These are phyloP conservation scores for Brassica cretica DNA, from an alignment of 345 rosid genomes.

Conservation along the genomic window DNA sequence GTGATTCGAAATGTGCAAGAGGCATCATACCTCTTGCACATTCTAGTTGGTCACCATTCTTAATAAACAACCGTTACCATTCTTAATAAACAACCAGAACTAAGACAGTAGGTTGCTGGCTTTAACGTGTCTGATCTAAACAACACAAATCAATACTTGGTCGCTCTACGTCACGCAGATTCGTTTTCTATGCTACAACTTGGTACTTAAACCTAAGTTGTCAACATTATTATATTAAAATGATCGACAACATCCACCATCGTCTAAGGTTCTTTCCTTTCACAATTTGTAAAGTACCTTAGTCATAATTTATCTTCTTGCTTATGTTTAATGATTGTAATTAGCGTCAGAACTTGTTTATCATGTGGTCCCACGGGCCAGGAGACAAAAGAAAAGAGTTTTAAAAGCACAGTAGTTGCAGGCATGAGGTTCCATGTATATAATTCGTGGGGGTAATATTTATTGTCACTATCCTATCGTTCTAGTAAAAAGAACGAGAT, in stretches of 20 bases:
- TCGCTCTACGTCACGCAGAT: constrained; percentile 36
- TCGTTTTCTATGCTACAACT: constrained; percentile 42
- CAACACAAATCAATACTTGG: constrained; percentile 30
- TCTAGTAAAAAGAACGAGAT: neutral
- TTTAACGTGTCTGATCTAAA: constrained; percentile 35
- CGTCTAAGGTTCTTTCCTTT: neutral
- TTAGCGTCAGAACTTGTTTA: constrained; percentile 28
- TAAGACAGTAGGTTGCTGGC: constrained; percentile 28
- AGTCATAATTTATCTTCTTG: constrained; percentile 29
- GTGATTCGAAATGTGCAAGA: neutral
- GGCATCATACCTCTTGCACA: constrained; percentile 20
- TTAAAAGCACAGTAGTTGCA: constrained; percentile 22
- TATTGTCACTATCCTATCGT: neutral
- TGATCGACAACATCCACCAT: neutral
- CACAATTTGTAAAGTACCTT: constrained; percentile 29
- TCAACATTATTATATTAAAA: constrained; percentile 12
- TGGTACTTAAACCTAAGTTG: constrained; percentile 31
- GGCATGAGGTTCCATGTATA: constrained; percentile 16
- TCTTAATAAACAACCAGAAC: constrained; percentile 9
- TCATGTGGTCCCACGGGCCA: constrained; percentile 28
- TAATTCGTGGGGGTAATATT: neutral
- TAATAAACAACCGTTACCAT: constrained; percentile 11
- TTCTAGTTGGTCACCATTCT: constrained; percentile 14
- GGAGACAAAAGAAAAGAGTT: neutral
- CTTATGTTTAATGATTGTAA: constrained; percentile 37